Base-by-base conservation (phyloP, 2,329 filamentous ascomycete genomes). In the Calycina herbarum region DNA sequence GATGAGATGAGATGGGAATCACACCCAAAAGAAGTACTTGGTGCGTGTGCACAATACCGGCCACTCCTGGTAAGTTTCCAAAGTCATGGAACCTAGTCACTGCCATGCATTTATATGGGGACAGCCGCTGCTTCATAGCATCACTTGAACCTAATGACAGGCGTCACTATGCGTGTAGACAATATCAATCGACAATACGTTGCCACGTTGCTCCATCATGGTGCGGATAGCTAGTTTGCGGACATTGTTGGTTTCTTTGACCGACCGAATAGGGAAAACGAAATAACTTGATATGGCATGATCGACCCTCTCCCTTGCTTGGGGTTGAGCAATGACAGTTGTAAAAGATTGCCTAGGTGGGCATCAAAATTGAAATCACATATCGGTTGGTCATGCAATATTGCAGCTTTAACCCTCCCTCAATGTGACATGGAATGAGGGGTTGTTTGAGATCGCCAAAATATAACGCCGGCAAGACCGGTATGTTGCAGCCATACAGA, bases 171-270 rank as follows among this genome's bases (percentile, higher is more conserved):
- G 48, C 33, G 10, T 24, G 20, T 11, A 11, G n/a, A 51, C 24
- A 57, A 13, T 35, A 31, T 24, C 31, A 58, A 20, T 24, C 61
- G 13, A 45, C 20, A 63, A 20, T 15, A 42, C 51, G 20, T 63
- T 45, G 61, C 51, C 61, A 63, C 61, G 61, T 63, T 33, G 54
- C 61, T 33, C 31, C 33, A 5, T 27, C 27, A 57, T 35, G 10
- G 20, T 11, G 45, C 45, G 24, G 45, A 51, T 24, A 13, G 35
- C 35, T 38, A 38, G 35, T 38, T 38, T 38, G 35, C 13, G 35
- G 35, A 38, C 35, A 38, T 38, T 38, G n/a, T 24, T 51, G 45
- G 45, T 51, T 24, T 7, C 45, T 51, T 38, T 24, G 20, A 51
- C 45, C n/a, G 10, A 15, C n/a, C 45, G n/a, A 51, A 2, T 51